Conservation (phyloP, 2,329 filamentous ascomycete species). For the Trichoderma koningii region DNA sequence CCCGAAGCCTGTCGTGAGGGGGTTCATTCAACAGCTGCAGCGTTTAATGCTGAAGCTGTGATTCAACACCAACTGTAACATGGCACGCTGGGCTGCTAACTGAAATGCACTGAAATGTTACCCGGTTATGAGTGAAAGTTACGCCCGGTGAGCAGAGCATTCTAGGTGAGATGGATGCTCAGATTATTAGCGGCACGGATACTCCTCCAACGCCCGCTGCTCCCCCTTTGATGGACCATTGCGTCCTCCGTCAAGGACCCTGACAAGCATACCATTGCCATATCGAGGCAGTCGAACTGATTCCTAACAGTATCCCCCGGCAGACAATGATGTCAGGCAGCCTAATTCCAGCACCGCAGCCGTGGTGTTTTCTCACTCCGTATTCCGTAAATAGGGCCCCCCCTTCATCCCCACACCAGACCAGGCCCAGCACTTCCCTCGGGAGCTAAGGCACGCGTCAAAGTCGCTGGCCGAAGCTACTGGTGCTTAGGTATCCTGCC, state of each 20-base stretch:
- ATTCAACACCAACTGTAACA: background rate
- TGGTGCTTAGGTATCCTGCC: background rate
- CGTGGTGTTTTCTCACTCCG: constrained; percentile 14
- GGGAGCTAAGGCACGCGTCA: constrained; percentile 57
- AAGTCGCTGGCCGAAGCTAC: constrained; percentile 47
- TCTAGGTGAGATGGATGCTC: background rate
- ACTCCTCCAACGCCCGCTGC: background rate
- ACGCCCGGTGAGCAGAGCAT: too few species aligned
- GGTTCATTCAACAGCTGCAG: background rate
- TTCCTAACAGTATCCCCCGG: background rate
- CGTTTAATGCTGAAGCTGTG: background rate
- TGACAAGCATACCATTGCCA: background rate
- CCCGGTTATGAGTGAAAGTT: background rate
- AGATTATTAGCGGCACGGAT: background rate
- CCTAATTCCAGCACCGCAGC: background rate
- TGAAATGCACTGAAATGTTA: background rate
- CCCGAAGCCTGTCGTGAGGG: background rate
- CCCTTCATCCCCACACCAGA: constrained; percentile 50
- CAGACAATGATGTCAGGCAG: constrained; percentile 4
- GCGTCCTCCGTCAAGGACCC: too few species aligned
- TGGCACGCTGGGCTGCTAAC: background rate
- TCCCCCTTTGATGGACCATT: background rate
- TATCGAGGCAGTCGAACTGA: background rate
- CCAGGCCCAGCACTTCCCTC: constrained; percentile 57
- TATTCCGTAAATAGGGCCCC: constrained; percentile 41